A percentile compares a stretch with the other conserved stretches of the same genome.
Evolutionary conservation across 352 stramenopile species (phyloP).

Genomic region (Pythium folliculosum): DNA sequence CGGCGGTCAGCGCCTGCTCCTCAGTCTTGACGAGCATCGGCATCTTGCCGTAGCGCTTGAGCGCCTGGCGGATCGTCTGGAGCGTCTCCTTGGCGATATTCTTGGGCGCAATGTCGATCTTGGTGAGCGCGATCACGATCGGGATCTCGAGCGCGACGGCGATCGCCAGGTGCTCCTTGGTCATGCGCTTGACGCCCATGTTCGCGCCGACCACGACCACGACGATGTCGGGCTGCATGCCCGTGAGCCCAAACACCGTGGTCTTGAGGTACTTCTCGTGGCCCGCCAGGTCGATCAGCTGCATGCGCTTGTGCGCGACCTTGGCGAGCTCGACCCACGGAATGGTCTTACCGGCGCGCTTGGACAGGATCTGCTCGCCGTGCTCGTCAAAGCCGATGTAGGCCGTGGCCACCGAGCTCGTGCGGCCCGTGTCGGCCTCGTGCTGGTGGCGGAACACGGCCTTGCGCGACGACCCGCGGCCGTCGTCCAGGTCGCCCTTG

Average conservation of each 20-base stretch:
- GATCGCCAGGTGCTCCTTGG: constrained; percentile 92
- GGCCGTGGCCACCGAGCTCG: constrained; percentile 79
- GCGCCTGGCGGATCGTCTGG: constrained; percentile 84
- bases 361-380: constrained; percentile 80
- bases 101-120: constrained; percentile 94
- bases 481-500: constrained; percentile 95
- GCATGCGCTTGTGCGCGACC: constrained; percentile 78
- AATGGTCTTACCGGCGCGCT: constrained; percentile 68
- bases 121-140: constrained; percentile 93
- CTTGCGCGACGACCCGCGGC: constrained; percentile 84
- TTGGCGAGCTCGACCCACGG: constrained; percentile 82
- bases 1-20: constrained; percentile 84
- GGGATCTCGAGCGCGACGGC: constrained; percentile 91
- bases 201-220: constrained; percentile 94
- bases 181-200: constrained; percentile 95
- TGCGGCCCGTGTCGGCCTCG: constrained; percentile 79
- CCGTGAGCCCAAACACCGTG: constrained; percentile 98
- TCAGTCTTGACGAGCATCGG: constrained; percentile 91
- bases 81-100: constrained; percentile 93
- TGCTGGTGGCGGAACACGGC: constrained; percentile 89
- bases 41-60: constrained; percentile 92
- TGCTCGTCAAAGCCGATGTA: constrained; percentile 81
- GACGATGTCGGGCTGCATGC: constrained; percentile 95
- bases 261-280: constrained; percentile 99
- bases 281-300: constrained; percentile 88